Base-by-base conservation (phyloP, 1,284 basidiomycete genomes). In the Naganishia albida region DNA sequence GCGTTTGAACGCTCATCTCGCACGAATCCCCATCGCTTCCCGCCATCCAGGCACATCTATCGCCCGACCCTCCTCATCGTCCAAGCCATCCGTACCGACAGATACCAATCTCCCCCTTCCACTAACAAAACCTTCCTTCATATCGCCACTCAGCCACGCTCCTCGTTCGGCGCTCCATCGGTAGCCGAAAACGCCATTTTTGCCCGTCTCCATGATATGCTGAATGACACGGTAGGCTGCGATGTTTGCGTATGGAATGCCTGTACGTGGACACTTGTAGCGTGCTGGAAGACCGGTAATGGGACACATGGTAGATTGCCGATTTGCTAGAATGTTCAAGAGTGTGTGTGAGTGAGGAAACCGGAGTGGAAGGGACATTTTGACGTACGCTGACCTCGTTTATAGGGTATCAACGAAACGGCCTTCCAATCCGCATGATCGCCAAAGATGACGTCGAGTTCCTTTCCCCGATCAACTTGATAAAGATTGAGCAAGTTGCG, bases 401-500 rank as follows among this genome's bases (percentile, higher is more conserved):
- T 48, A 20, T 48, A 23, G 13, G 51, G 30, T 3, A 55, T 40
- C 7, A 63, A 16, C 3, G 62, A 52, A 6, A 63, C 23, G 2
- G 43, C 51, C 2, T 51, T 55, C 62, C 62, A 63, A 39, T 54
- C 52, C 1, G 42, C 42, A 25, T 63, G 62, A 38, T 44, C 34
- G 20, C 62, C 62, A 18, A 63, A 34, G 7, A 63, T 48, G 62
- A 55, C 62, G 6, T 48, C 18, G 20, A 63, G 18, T 39, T 63
- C 60, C 18, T 62, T n/a, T 16, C 25, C 4, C 28, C 40, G 38
- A 38, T 39, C 40, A 12, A 40, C 28, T n/a, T 53, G 13, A n/a
- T 4, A n/a, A 34, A 39, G 20, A 39, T 53, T 52, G 60, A 52
- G 49, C 28, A 26, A 6, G 13, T 50, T 40, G 3, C 49, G 44